Conservation (phyloP, 23 red algal species). For the Pyropia yezoensis region DNA sequence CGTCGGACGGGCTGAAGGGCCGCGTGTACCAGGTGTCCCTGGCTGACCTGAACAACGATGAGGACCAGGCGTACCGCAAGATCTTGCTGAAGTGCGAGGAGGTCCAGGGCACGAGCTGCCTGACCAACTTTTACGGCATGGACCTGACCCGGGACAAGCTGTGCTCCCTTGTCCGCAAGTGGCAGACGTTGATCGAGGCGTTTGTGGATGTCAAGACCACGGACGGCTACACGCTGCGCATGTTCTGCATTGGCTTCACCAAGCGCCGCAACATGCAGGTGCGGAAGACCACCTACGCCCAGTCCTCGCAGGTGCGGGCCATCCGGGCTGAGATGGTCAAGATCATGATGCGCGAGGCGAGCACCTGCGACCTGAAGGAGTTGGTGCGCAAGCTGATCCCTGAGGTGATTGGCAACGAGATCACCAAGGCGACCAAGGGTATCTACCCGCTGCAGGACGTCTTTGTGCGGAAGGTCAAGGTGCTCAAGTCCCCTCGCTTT, state of each 20-base stretch:
- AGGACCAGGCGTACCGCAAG: conserved; percentile 88
- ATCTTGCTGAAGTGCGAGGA: conserved; percentile 94
- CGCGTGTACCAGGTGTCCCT: conserved; percentile 88
- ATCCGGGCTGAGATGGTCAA: conserved; percentile 96
- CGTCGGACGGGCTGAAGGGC: conserved; percentile 86
- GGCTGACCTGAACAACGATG: conserved; percentile 89
- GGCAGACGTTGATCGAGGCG: conserved; percentile 96
- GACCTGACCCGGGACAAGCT: conserved; percentile 85
- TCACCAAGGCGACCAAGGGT: conserved; percentile 66
- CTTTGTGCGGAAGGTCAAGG: conserved; percentile 94
- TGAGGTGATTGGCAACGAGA: conserved; percentile 94
- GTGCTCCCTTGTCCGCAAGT: conserved; percentile 88
- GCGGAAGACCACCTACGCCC: conserved; percentile 79
- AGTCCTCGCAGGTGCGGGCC: conserved; percentile 80
- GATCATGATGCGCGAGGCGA: conserved; percentile 81
- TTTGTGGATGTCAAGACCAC: conserved; percentile 96
- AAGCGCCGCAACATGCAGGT: conserved; percentile 72
- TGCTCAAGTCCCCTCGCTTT: conserved; percentile 85
- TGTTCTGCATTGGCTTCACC: conserved; percentile 96
- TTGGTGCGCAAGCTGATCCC: conserved; percentile 92
- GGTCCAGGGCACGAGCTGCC: conserved; percentile 76
- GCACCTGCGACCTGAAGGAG: conserved; percentile 77
- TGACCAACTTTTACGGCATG: conserved; percentile 96
- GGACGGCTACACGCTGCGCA: conserved; percentile 84
- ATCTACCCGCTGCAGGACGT: conserved; percentile 95